Evolutionary conservation across 352 stramenopile species (phyloP).

Genomic region (Phytophthora cajani): DNA sequence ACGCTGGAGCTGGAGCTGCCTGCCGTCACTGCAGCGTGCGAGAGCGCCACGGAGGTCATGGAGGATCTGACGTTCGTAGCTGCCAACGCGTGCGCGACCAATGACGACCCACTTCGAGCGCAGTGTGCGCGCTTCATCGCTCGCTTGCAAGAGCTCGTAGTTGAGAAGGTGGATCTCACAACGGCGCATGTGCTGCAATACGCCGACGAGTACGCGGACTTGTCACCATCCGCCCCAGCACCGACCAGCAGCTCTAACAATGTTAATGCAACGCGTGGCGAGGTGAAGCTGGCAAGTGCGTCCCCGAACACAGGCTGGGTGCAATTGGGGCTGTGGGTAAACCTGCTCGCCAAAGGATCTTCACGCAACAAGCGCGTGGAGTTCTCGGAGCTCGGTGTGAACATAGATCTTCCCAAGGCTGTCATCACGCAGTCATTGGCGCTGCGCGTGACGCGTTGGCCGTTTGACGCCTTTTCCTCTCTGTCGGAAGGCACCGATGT

Average conservation of each 20-base stretch:
- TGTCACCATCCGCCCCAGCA: slow-evolving; percentile 20
- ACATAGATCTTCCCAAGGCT: slow-evolving; percentile 81
- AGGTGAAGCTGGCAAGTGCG: slow-evolving; percentile 72
- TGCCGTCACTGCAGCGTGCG: slow-evolving; percentile 50
- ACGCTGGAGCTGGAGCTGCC: slow-evolving; percentile 48
- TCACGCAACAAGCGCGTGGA: slow-evolving; percentile 82
- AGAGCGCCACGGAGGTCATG: slow-evolving; percentile 66
- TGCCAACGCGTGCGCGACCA: slow-evolving; percentile 61
- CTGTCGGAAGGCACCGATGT: slow-evolving; percentile 36
- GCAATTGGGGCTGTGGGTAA: slow-evolving; percentile 76
- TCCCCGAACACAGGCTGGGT: slow-evolving; percentile 45
- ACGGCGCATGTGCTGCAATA: slow-evolving; percentile 78
- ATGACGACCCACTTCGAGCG: slow-evolving; percentile 44
- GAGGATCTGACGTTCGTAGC: slow-evolving; percentile 66
- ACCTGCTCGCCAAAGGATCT: slow-evolving; percentile 74
- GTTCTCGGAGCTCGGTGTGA: slow-evolving; percentile 67
- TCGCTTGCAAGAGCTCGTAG: slow-evolving; percentile 61
- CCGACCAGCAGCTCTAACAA: slow-evolving; percentile 29
- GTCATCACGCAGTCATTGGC: slow-evolving; percentile 81
- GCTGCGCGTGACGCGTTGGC: slow-evolving; percentile 64
- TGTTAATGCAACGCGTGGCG: slow-evolving; percentile 42
- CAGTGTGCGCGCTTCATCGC: slow-evolving; percentile 57
- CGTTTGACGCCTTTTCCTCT: slow-evolving; percentile 60
- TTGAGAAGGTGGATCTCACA: slow-evolving; percentile 70
- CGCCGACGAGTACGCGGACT: slow-evolving; percentile 76